Conservation (phyloP, 208 protist genomes). For the Tritrichomonas musculus region DNA sequence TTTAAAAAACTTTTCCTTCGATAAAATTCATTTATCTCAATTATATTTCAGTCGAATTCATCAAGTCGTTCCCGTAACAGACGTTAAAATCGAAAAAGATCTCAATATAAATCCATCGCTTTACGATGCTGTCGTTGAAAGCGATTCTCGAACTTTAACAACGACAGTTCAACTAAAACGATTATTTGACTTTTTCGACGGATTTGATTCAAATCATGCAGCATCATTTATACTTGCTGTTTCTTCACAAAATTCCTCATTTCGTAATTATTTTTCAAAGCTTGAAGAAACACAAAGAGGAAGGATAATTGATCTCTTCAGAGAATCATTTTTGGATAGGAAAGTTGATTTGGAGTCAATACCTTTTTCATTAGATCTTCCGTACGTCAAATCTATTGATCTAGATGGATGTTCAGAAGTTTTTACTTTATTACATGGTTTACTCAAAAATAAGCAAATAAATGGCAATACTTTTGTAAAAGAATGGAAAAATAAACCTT, state of each 20-base stretch:
- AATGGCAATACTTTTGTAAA: background rate
- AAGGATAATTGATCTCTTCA: background rate
- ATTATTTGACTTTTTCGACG: background rate
- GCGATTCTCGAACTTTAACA: background rate
- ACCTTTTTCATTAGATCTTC: background rate
- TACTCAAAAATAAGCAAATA: background rate
- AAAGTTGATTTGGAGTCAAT: background rate
- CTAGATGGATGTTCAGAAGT: background rate
- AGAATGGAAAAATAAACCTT: background rate
- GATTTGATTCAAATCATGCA: background rate
- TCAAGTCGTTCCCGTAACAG: background rate
- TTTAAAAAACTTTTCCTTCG: background rate
- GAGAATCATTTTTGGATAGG: background rate
- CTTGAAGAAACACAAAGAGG: background rate
- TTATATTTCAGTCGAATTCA: background rate
- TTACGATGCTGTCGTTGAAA: conserved; percentile 2
- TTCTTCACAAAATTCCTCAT: background rate
- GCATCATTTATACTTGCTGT: background rate
- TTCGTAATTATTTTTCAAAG: background rate
- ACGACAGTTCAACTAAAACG: background rate
- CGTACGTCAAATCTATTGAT: background rate
- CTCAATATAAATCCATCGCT: background rate
- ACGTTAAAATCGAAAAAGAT: background rate
- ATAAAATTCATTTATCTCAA: background rate
- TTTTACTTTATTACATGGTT: background rate